Evolutionary conservation across 176 grass and related monocot species (phyloP), one percentile per base, ranked within the genome.

Genomic region (Tillandsia fasciculata): DNA sequence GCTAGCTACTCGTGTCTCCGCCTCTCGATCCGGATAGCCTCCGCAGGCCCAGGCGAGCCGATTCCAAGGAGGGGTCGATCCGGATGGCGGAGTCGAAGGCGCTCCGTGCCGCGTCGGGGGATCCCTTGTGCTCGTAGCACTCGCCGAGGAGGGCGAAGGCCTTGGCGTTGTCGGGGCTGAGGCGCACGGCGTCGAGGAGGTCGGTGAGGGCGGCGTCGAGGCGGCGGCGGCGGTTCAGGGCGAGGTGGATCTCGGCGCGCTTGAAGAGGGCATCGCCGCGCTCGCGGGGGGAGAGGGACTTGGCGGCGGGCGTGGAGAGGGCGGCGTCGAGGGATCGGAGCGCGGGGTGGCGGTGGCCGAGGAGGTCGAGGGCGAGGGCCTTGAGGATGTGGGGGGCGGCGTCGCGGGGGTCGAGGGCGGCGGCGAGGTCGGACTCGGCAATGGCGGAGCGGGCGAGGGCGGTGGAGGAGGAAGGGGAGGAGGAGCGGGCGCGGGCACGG

Each of bases 301-400:
- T 74, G 8, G 68, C 64, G 10, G 90, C 78, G 8, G 72, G 82
- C 26, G 82, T 74, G 1, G 82, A 49, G 11, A 97, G 89, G 66
- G 93, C 93, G 2, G 77, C 61, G 70, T 96, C 86, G 67, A 96
- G 83, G 50, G 82, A 70, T 52, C 84, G 87, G 53, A 90, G 78
- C 2, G 89, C 86, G 2, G 86, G 76, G 20, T 79, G 70, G 73
- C 68, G 93, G 73, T 77, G 84, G 53, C 93, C 89, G 42, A 80
- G 89, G 84, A 90, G 77, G 63, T 97, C 86, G 54, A 97, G 81
- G 27, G 89, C 85, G 28, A 97, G 84, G 17, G 86, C 93, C 72
- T 85, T 92, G 71, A 97, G 93, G 81, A 97, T 87, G 74, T 90
- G 79, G 53, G 79, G 83, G 1, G 89, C 89, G 0, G 89, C 86